Evolutionary conservation across 2,329 filamentous ascomycete species (phyloP).

Genomic region (Macrophomina phaseolina): DNA sequence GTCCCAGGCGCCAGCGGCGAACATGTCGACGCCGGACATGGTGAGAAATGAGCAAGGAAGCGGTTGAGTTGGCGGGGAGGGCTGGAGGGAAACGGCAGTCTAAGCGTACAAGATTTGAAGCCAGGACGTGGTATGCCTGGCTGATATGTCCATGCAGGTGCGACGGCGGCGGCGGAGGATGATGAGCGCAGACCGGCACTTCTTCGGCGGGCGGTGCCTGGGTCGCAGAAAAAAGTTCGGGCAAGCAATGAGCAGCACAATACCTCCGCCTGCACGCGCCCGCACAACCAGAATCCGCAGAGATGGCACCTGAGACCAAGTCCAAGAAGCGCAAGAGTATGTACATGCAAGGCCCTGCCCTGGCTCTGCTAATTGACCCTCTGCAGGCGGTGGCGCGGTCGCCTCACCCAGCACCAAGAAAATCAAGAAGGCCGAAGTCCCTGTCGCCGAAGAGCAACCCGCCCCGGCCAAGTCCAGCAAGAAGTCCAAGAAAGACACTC

Average conservation of each 20-base stretch:
- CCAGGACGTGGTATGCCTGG: too few relatives aligned
- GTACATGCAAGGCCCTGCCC: neutral
- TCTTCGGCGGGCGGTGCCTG: conserved; percentile 13
- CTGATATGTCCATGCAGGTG: neutral
- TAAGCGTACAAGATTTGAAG: neutral
- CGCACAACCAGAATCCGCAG: conserved; percentile 29
- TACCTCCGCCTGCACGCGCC: conserved; percentile 26
- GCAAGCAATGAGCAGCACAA: conserved; percentile 29
- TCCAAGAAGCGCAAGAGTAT: conserved; percentile 63
- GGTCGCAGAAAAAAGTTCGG: conserved; percentile 34
- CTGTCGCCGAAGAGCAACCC: conserved; percentile 12
- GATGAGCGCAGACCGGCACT: conserved; percentile 5
- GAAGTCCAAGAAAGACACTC: conserved; percentile 23
- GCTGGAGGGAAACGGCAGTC: neutral
- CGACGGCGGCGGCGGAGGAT: neutral
- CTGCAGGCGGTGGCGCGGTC: conserved; percentile 42
- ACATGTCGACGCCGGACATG: conserved; percentile 21
- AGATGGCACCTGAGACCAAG: conserved; percentile 62
- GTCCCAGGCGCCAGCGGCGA: conserved; percentile 40
- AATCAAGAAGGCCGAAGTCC: conserved; percentile 41
- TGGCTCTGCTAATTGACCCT: conserved; percentile 30
- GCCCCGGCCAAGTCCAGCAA: conserved; percentile 25
- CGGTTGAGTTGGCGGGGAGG: neutral
- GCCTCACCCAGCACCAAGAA: conserved; percentile 46
- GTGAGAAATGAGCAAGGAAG: neutral